phyloP scores from a whole-genome alignment of 345 rosid genomes.

The Murraya koenigii region DNA sequence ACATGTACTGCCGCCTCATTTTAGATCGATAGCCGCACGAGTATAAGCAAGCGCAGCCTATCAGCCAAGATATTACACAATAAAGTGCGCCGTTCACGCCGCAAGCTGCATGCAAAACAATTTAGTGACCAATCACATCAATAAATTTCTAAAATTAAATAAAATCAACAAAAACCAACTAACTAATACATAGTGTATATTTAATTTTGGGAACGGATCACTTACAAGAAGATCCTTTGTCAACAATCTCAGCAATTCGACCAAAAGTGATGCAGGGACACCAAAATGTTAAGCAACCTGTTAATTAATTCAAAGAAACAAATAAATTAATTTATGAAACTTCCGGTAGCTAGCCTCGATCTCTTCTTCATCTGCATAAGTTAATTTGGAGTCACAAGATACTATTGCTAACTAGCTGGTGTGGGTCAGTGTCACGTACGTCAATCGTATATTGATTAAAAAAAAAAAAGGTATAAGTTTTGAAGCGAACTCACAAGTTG shows the following conservation, averaged over 20 bases:
- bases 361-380: not conserved
- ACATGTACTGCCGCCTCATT: conserved; percentile 34
- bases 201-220: not conserved
- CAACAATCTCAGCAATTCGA: conserved; percentile 17
- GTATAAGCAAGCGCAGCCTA: conserved; percentile 6
- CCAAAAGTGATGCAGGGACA: conserved; percentile 32
- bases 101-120: not conserved
- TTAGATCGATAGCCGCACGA: conserved; percentile 26
- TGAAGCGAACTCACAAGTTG: not conserved
- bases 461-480: no score
- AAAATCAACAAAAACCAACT: no score
- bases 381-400: no score
- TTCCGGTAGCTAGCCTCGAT: not conserved
- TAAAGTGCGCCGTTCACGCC: not conserved
- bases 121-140: not conserved
- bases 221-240: conserved; percentile 10
- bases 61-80: not conserved
- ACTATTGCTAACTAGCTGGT: no score
- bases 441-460: no score
- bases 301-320: not conserved
- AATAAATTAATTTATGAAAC: not conserved
- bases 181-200: no score
- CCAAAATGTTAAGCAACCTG: conserved; percentile 28
- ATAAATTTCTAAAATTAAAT: not conserved
- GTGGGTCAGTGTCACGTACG: no score